These are phyloP conservation scores for Croton laevigatus DNA, from an alignment of 441 rosid species.

Conservation along the genomic window DNA sequence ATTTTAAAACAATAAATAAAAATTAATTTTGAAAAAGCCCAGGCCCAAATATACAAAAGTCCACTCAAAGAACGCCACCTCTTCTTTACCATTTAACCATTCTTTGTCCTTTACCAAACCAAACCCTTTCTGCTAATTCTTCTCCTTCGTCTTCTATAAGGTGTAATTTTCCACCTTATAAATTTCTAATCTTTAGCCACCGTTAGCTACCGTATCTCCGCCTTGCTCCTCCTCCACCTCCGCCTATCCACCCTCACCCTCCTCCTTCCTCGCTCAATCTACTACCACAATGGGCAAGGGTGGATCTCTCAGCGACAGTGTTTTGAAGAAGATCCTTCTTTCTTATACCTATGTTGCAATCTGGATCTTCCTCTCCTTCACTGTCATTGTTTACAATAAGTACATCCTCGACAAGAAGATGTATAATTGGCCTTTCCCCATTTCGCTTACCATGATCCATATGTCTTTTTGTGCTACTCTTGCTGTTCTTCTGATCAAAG, in stretches of 20 bases:
- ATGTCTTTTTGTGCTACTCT: conserved; percentile 91
- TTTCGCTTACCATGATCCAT: conserved; percentile 97
- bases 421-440: conserved; percentile 97
- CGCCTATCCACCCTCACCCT: conserved; percentile 4
- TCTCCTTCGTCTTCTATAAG: too few species aligned
- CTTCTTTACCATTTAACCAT: conserved; percentile 1
- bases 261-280: conserved; percentile 5
- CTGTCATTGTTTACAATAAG: conserved; percentile 97
- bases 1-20: too few species aligned
- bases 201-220: conserved; percentile 12
- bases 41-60: not conserved
- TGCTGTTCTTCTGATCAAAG: conserved; percentile 79
- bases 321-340: conserved; percentile 79
- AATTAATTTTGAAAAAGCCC: not conserved
- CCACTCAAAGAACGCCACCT: conserved; percentile 11
- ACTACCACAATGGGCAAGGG: conserved; percentile 63
- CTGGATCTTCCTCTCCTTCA: conserved; percentile 99
- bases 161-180: too few species aligned
- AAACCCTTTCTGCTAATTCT: conserved; percentile 8
- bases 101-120: not conserved
- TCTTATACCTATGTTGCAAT: conserved; percentile 88
- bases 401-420: conserved; percentile 98
- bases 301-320: conserved; percentile 76
- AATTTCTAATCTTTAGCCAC: conserved; percentile 7
- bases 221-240: conserved; percentile 15